Base-by-base conservation (phyloP, 331 rosid genomes). In the Telfairia occidentalis region DNA sequence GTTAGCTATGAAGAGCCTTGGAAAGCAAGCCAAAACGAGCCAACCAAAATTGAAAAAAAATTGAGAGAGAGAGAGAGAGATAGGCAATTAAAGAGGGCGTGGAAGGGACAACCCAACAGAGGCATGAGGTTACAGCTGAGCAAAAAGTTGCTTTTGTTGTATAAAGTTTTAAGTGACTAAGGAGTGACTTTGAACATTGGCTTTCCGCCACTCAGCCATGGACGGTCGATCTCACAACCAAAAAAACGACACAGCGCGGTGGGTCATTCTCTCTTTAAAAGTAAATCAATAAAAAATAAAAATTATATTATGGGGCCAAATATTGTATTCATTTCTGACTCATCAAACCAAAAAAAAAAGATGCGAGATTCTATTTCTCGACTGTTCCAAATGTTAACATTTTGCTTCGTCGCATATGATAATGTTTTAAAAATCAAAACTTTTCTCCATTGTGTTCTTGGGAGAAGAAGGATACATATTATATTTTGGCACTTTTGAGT, bases 91-190 rank as follows among this genome's bases (percentile, higher is more conserved):
- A 71, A 55, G 30, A 55, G 9, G 38, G 43, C 23, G 9, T 0
- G 59, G 59, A 48, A 45, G 29, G 18, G 76, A 71, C 76, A 71
- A 71, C 42, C 60, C 29, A 71, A 71, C 29, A 48, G 5, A 71
- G 28, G 29, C 18, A 72, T 34, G 48, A 29, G 61, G 19, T 21
- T 72, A 71, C 63, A 50, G 63, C 63, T 72, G 12, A 50, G 57
- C 48, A 38, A 65, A 65, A 65, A 38, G 49, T 24, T 23, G 63
- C 16, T 61, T 59, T 61, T 32, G 45, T 32, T 61, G 32, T 40
- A 40, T 66, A 66, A 40, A 66, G 35, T 19, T 64, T 40, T 10
- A 38, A 48, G 19, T 48, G 53, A 13, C 53, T 48, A 11, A 2
- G 5, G 73, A 43, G 74, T 43, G 74, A 69, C 38, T 69, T 69